A percentile compares a stretch with the other conserved stretches of the same genome.
phyloP scores from a whole-genome alignment of 164 flowering plant genomes.

The Kingdonia uniflora region DNA sequence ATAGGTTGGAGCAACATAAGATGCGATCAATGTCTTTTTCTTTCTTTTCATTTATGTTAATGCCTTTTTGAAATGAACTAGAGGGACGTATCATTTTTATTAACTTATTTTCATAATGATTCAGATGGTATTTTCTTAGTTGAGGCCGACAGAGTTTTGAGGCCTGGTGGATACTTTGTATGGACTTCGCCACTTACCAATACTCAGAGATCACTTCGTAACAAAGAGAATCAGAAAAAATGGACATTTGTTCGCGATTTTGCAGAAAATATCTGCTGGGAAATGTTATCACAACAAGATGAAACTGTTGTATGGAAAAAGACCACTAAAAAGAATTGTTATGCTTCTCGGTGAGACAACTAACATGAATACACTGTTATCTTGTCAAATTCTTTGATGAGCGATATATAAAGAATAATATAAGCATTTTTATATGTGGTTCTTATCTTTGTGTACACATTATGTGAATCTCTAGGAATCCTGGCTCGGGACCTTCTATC shows the following conservation, averaged over 20 bases:
- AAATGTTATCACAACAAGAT: conserved; percentile 82
- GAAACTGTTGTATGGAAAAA: conserved; percentile 97
- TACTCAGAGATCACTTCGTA: conserved; percentile 37
- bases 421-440: not conserved
- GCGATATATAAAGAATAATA: not conserved
- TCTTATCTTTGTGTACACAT: conserved; percentile 9
- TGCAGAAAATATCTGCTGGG: conserved; percentile 82
- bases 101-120: conserved; percentile 10
- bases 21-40: too few relatives aligned
- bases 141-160: conserved; percentile 86
- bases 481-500: conserved; percentile 50
- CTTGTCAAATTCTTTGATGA: not conserved
- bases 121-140: conserved; percentile 74
- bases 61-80: too few relatives aligned
- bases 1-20: too few relatives aligned
- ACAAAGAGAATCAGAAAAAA: conserved; percentile 55
- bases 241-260: conserved; percentile 53
- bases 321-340: conserved; percentile 57
- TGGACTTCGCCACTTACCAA: conserved; percentile 91
- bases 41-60: too few relatives aligned
- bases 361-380: conserved; percentile 1
- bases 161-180: conserved; percentile 97
- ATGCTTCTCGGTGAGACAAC: conserved; percentile 55
- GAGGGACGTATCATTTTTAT: not conserved
- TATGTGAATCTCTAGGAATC: conserved; percentile 48